Percentiles rank a stretch among this genome's conserved stretches.
Evolutionary conservation across 169 alveolate species (phyloP).

Genomic region (Eimeria brunetti): DNA sequence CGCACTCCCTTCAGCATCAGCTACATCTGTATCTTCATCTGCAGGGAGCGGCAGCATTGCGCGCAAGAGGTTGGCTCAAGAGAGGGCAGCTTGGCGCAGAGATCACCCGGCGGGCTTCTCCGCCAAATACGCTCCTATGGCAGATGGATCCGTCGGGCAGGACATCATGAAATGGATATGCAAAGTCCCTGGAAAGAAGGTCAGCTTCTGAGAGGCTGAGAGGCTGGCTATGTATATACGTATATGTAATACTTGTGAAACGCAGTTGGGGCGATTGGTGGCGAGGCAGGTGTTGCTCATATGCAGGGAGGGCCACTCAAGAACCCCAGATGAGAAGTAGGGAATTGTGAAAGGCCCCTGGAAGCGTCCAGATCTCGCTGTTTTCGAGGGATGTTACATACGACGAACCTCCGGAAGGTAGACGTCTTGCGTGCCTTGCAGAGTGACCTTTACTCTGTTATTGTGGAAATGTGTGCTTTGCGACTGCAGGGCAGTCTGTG

Average conservation of each 20-base stretch:
- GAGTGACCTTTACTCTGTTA: not conserved
- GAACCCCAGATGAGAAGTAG: not conserved
- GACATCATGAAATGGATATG: constrained; percentile 98
- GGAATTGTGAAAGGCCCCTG: not conserved
- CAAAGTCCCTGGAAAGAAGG: constrained; percentile 98
- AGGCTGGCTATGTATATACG: not conserved
- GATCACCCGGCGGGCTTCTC: constrained; percentile 99
- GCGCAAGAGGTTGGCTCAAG: constrained; percentile 94
- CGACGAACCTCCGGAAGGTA: not conserved
- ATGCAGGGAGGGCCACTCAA: not conserved
- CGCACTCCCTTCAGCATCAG: constrained; percentile 25
- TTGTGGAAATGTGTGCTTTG: not conserved
- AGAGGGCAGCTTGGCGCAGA: constrained; percentile 97
- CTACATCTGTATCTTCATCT: constrained; percentile 42
- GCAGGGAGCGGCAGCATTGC: constrained; percentile 88
- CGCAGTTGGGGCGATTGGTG: not conserved
- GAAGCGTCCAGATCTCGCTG: not conserved
- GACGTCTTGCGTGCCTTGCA: not conserved
- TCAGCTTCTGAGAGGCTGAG: constrained; percentile 59
- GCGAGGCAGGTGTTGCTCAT: not conserved
- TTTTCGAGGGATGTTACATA: not conserved
- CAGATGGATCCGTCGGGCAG: constrained; percentile 93
- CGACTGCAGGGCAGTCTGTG: constrained; percentile 91
- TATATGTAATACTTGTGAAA: not conserved
- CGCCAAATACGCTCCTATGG: constrained; percentile 96